Base-by-base conservation (phyloP, 805 yeast species). In the Lachancea quebecensis region DNA sequence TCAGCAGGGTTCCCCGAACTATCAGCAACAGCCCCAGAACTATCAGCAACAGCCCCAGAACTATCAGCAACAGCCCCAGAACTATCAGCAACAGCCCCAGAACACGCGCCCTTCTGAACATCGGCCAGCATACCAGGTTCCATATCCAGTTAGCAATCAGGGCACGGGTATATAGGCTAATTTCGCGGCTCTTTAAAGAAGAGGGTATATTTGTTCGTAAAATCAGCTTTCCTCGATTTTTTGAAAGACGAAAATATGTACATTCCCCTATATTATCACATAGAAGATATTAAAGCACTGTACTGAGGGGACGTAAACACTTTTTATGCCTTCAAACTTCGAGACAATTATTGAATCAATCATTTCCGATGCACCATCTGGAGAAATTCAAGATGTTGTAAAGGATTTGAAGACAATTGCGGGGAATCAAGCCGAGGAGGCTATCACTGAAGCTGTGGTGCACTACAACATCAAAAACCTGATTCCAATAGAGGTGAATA, bases 371-470 rank as follows among this genome's bases (percentile, higher is more conserved):
- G 42, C 55, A 17, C 67, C 69, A 18, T 59, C 66, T 12, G 69
- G 67, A 30, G 71, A 67, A 47, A 51, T 57, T n/a, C 46, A 51
- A 35, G 57, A 62, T 10, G 64, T 64, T 11, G 60, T 56, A 31
- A 52, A 59, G 28, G 81, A 78, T 49, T 59, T 79, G 46, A 67
- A 68, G 38, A 57, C 65, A 7, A 62, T 76, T 35, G 68, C 71
- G 4, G 75, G 70, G 11, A 68, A 64, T 35, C 64, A 66, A 52
- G 54, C 70, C 49, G 59, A 63, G 45, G 53, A 59, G 42, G 58
- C 64, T 4, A 63, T 64, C 32, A 48, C 54, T 49, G 67, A 58
- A 10, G 70, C 71, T 14, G 55, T 75, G 29, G 68, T 66, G 41
- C 49, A 60, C 32, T 73, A 72, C 53, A 72, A 75, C 51, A 51